Percentiles rank a stretch among this genome's conserved stretches.
Evolutionary conservation across 139 green algal species (phyloP).

Genomic region (Auxenochlorella protothecoides): DNA sequence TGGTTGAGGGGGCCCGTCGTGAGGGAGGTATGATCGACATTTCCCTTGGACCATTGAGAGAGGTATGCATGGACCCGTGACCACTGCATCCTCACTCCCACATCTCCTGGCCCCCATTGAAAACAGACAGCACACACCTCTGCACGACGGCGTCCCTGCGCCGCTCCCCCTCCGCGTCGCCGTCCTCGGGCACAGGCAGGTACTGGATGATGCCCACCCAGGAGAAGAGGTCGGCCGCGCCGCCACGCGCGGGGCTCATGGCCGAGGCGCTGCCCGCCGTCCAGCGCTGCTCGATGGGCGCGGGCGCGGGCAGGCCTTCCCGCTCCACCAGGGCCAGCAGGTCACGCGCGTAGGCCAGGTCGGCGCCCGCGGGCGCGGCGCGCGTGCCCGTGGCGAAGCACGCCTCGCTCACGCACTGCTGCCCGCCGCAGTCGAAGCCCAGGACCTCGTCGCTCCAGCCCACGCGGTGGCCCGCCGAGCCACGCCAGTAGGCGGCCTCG

Average conservation of each 20-base stretch:
- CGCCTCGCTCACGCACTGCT: constrained; percentile 96
- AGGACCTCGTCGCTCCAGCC: constrained; percentile 86
- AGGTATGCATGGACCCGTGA: too few relatives aligned
- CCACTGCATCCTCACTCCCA: background rate
- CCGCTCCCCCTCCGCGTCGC: constrained; percentile 22
- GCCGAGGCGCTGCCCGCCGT: constrained; percentile 43
- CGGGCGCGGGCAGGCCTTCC: constrained; percentile 60
- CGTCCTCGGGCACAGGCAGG: constrained; percentile 36
- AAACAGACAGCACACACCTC: constrained; percentile 21
- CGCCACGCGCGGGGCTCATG: constrained; percentile 62
- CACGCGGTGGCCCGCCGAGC: constrained; percentile 34
- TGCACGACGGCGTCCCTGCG: constrained; percentile 57
- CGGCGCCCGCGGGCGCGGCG: constrained; percentile 19
- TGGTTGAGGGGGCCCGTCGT: background rate
- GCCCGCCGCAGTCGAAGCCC: constrained; percentile 95
- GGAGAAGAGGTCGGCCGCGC: constrained; percentile 21
- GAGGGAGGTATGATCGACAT: too few relatives aligned
- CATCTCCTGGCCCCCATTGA: background rate
- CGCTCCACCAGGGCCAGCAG: constrained; percentile 65
- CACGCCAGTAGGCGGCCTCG: constrained; percentile 82
- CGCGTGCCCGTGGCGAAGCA: constrained; percentile 48
- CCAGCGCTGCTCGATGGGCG: constrained; percentile 96
- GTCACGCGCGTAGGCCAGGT: constrained; percentile 65
- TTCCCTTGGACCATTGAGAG: too few relatives aligned
- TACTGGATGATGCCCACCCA: constrained; percentile 99